Evolutionary conservation across 495 filamentous ascomycete genomes (phyloP), one percentile per base, ranked within the genome.

Genomic region (Mytilinidion resinicola): DNA sequence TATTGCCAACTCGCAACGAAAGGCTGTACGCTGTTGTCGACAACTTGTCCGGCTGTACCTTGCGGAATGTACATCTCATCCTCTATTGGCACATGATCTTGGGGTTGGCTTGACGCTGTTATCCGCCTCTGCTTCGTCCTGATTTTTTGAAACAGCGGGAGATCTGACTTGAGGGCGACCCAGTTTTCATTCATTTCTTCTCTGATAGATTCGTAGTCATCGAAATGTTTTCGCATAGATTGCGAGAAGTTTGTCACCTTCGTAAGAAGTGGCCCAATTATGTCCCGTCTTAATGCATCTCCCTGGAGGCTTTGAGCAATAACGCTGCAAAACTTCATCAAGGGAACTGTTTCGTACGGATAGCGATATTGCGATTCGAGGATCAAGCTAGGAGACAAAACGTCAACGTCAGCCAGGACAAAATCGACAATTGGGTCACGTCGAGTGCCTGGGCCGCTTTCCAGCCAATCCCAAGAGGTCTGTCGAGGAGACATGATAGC

Each of bases 331-430:
- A 90, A 68, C 52, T 80, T 80, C 52, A 96, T 62, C 60, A 96
- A 88, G 4, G 93, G 90, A n/a, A 82, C 67, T 20, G 85, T 82
- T 71, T 98, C 93, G 70, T 87, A 90, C 1, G 93, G 93, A 70
- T 90, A 97, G 44, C 92, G 84, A 53, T 78, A 79, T 19, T 82
- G 78, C 1, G 93, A 82, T 56, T 80, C 74, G 19, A 74, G 70
- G 37, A 90, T 78, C 53, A 88, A 77, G 21, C 67, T 70, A 17
- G 74, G 72, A 65, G 84, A 76, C 10, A 90, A 68, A 3, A 73
- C 51, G 9, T 76, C 66, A 55, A 89, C 81, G 12, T 74, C 21
- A 83, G 68, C 59, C 86, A 61, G 44, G 47, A 58, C 61, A 12
- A 35, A 53, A 36, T 55, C 20, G n/a, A 50, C 39, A 11, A 65